Base-by-base conservation (phyloP, 306 rosid genomes). In the Vigna radiata region DNA sequence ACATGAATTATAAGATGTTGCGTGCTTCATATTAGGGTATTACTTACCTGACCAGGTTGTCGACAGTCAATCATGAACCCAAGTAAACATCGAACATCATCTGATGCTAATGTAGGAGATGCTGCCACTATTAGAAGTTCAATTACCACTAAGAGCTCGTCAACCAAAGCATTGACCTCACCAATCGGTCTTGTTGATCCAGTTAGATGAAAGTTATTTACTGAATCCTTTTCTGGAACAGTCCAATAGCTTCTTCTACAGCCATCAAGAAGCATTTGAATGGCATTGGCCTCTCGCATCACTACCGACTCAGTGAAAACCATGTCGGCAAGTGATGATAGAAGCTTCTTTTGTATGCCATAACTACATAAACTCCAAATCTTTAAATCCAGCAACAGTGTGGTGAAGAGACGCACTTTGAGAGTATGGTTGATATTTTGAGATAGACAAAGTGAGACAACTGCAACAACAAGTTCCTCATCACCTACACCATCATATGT, bases 271-370 rank as follows among this genome's bases (percentile, higher is more conserved):
- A 95, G 99, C 94, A 89, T 85, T 73, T 95, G 99, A 82, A 95
- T 90, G 81, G 97, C 97, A 88, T 92, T 95, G 82, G 99, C 99
- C 73, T 92, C 97, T 60, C 97, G 93, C 97, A 95, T 95, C 54
- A 92, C 93, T 39, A 85, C 80, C 10, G 90, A 87, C 86, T 95
- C 93, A 13, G 97, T 89, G 86, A 95, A 92, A 76, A 95, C 97
- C 97, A 92, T 92, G 90, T 95, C 99, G 17, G 99, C 97, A 58
- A 95, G 99, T 54, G 99, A 92, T 81, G 99, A 92, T 49, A 95
- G 84, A 85, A 95, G 99, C 90, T 95, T 95, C 87, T 95, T 95
- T 75, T 95, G 99, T 74, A 95, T 84, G 76, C 99, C 97, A 86
- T 95, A 95, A 83, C 87, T 90, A 74, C 99, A 95, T 81, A 92